Evolutionary conservation across 257 asterid genomes (phyloP), one percentile per base, ranked within the genome.

Genomic region (Solanum peruvianum): DNA sequence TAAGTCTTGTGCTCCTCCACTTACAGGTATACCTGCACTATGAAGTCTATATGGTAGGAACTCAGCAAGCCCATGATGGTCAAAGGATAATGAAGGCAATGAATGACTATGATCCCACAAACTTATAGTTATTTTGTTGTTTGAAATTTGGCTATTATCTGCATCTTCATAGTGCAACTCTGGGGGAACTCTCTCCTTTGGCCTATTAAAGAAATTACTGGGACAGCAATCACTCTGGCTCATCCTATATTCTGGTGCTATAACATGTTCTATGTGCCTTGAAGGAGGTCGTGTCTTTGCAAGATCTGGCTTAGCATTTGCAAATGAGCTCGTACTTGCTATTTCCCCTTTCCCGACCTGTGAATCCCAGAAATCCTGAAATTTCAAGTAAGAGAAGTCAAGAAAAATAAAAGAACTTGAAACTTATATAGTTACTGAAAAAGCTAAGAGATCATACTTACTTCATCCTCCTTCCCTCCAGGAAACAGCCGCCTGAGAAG

Each of bases 401-500:
- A 75, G 41, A 75, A 69, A 27, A 42, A 58, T 72, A 71, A 72
- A 73, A 72, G 67, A 33, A 29, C 39, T 76, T 69, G 25, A 56
- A 56, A 73, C 23, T 41, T 27, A 87, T 44, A 35, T 52, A 18
- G 49, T 69, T 35, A 11, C 70, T 52, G 67, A 72, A 85, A 82
- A 20, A 85, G 82, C 88, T 88, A 90, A 84, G 85, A 49, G 23
- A 81, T 81, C 93, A 47, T 91, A 96, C 98, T 87, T 91, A 96
- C 98, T 87, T 88, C 86, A 33, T 64, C 87, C 86, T 86, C 90
- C 9, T 90, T 88, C 87, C 85, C 87, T 88, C 88, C 88, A 62
- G 94, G 95, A 73, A 90, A 86, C 87, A 95, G 90, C 76, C 95
- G 95, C 83, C 84, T 82, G 80, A 93, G 80, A 90, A 93, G 96